Base-by-base conservation (phyloP, 371 early-diverging fungal genomes). In the Neoconidiobolus thromboides region DNA sequence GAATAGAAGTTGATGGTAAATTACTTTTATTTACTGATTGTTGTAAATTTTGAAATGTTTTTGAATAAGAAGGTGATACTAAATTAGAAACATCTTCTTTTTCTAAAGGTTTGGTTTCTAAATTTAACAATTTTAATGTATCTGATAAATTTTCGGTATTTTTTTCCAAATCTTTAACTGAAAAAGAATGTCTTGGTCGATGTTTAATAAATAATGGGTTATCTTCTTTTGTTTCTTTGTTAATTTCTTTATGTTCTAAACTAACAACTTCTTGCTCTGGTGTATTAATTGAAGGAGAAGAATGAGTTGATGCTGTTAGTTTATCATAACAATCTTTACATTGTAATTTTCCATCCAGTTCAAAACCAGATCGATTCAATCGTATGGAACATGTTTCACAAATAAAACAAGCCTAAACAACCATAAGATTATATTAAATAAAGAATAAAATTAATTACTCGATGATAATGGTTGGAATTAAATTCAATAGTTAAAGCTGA, bases 21-120 rank as follows among this genome's bases (percentile, higher is more conserved):
- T 9, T 7, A 7, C n/a, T 57, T 15, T 37, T 57, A 15, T 15
- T n/a, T 43, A 57, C 57, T 7, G 57, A 43, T 12, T 42, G 43
- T 26, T 57, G 57, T 6, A 57, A 41, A 6, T 57, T 41, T 6
- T 57, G 41, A 57, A 57, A 57, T 10, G 57, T 57, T n/a, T 44
- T 42, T 14, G 57, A 57, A 43, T 57, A 57, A 3, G 15, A 9
- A 2, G 57, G 57, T 6, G 57, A 10, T 14, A 49, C 14, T 10
- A 14, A 44, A 43, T 57, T 42, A 2, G 57, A 36, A 14, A 57
- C 57, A 14, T 38, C 40, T 12, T 12, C 4, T 14, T 42, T 43
- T 6, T 46, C 44, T 36, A 15, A 44, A 6, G 15, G 7, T 4
- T 15, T 46, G 5, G 38, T 15, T 12, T 43, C 36, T 26, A 46